These are phyloP conservation scores for Pinguiococcus pyrenoidosus DNA, from an alignment of 108 stramenopile species.

Conservation along the genomic window DNA sequence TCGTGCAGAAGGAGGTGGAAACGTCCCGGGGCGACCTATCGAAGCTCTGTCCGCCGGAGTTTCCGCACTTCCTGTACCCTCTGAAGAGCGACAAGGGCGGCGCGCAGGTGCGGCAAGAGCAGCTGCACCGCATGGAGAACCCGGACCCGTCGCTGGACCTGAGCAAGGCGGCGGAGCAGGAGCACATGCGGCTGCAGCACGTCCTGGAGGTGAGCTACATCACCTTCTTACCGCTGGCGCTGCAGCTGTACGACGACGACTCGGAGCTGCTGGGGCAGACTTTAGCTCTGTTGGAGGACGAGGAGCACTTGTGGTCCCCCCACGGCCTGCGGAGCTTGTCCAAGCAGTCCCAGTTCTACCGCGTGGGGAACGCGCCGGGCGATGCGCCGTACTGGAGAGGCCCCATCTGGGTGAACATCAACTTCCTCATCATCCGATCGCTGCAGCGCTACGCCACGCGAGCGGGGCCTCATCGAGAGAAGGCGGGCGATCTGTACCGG, in stretches of 20 bases:
- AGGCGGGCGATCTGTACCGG: slow-evolving; percentile 10
- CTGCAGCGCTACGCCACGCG: slow-evolving; percentile 15
- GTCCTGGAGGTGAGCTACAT: slow-evolving; percentile 25
- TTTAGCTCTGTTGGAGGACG: neutral
- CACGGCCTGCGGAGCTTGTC: slow-evolving; percentile 34
- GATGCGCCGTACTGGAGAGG: slow-evolving; percentile 47
- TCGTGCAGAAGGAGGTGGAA: neutral
- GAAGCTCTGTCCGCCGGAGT: neutral
- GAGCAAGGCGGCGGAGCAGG: too few relatives aligned
- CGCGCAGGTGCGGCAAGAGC: slow-evolving; percentile 2
- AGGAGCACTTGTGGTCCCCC: slow-evolving; percentile 17
- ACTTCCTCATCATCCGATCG: slow-evolving; percentile 30
- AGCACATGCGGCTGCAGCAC: neutral
- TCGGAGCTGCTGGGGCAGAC: slow-evolving; percentile 13
- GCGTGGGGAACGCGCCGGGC: slow-evolving; percentile 28
- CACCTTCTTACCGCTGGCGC: slow-evolving; percentile 29
- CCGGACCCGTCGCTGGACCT: neutral
- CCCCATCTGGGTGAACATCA: slow-evolving; percentile 40
- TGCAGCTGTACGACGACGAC: slow-evolving; percentile 24
- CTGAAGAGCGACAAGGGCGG: slow-evolving; percentile 11
- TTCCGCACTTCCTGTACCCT: slow-evolving; percentile 5
- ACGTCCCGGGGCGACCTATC: neutral
- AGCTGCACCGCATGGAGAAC: neutral
- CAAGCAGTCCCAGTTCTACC: slow-evolving; percentile 20
- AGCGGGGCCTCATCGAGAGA: neutral